Evolutionary conservation across 805 yeast species (phyloP).

Genomic region (Saccharomycopsis amapae): DNA sequence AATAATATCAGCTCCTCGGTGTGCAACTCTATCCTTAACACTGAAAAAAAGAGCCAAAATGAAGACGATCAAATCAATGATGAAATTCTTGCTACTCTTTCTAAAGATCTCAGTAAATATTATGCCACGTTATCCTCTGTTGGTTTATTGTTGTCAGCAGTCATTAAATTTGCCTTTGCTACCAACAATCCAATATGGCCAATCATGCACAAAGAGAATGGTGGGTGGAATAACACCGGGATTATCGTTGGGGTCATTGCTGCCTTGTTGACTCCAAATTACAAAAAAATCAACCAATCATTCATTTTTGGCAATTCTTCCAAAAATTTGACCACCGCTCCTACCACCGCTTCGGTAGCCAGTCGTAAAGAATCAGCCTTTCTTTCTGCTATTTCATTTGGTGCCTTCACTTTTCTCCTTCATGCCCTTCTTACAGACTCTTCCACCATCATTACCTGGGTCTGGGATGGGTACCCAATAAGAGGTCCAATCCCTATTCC

Average conservation of each 20-base stretch:
- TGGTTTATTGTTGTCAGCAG: slow-evolving; percentile 69
- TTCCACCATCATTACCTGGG: slow-evolving; percentile 83
- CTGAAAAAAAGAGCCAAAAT: slow-evolving; percentile 5
- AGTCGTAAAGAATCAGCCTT: slow-evolving; percentile 36
- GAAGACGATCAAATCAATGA: slow-evolving; percentile 19
- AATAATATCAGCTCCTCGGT: slow-evolving; percentile 30
- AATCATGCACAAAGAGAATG: slow-evolving; percentile 74
- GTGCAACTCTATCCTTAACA: background rate
- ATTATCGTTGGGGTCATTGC: slow-evolving; percentile 53
- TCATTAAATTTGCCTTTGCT: slow-evolving; percentile 65
- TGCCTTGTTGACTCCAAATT: slow-evolving; percentile 53
- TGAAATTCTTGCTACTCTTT: slow-evolving; percentile 24
- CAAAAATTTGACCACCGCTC: slow-evolving; percentile 20
- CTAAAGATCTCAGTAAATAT: slow-evolving; percentile 28
- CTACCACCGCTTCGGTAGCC: slow-evolving; percentile 7
- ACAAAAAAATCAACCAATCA: slow-evolving; percentile 21
- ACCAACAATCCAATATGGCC: slow-evolving; percentile 98
- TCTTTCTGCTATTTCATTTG: slow-evolving; percentile 62
- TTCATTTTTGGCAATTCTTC: slow-evolving; percentile 11
- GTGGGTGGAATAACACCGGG: slow-evolving; percentile 78
- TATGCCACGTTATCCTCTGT: slow-evolving; percentile 50
- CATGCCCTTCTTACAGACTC: slow-evolving; percentile 78
- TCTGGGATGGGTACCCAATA: slow-evolving; percentile 94
- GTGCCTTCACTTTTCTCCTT: slow-evolving; percentile 62
- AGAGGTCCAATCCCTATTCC: slow-evolving; percentile 83